These are phyloP conservation scores for Boletus insuetus DNA, from an alignment of 768 basidiomycete species.

Conservation along the genomic window DNA sequence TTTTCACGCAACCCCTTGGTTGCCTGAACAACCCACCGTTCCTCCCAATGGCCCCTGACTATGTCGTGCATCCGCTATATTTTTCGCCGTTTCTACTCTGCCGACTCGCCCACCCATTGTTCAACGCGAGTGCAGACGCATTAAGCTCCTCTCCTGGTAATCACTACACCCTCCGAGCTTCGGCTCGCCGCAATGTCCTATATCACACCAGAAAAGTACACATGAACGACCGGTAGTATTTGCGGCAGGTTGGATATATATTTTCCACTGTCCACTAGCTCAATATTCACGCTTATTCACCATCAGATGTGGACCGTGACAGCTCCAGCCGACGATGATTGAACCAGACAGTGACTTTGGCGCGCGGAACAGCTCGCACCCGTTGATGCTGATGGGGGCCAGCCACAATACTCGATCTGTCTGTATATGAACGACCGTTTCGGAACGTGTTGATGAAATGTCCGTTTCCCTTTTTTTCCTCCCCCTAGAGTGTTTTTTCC, in stretches of 20 bases:
- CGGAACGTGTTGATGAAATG: constrained; percentile 7
- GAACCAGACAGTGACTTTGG: no score
- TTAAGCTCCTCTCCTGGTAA: not conserved
- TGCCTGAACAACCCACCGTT: not conserved
- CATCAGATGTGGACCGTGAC: constrained; percentile 1
- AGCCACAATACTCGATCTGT: constrained; percentile 3
- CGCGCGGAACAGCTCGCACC: not conserved
- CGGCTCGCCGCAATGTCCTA: constrained; percentile 2
- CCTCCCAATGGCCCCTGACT: not conserved
- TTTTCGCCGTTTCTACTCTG: not conserved
- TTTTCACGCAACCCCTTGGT: constrained; percentile 3
- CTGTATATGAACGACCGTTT: constrained; percentile 4
- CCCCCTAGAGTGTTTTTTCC: not conserved
- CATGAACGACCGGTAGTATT: constrained; percentile 18
- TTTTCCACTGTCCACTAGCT: not conserved
- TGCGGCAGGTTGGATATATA: constrained; percentile 2
- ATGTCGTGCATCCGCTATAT: not conserved
- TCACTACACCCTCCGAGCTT: not conserved
- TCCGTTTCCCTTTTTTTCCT: not conserved
- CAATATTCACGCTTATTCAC: not conserved
- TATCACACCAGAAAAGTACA: constrained; percentile 1
- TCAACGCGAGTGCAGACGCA: not conserved
- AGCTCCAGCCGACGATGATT: not conserved
- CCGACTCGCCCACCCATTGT: constrained; percentile 2
- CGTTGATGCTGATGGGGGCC: constrained; percentile 1